These are phyloP conservation scores for Isoetes taiwanensis DNA, from an alignment of 75 land plant species.

Conservation along the genomic window DNA sequence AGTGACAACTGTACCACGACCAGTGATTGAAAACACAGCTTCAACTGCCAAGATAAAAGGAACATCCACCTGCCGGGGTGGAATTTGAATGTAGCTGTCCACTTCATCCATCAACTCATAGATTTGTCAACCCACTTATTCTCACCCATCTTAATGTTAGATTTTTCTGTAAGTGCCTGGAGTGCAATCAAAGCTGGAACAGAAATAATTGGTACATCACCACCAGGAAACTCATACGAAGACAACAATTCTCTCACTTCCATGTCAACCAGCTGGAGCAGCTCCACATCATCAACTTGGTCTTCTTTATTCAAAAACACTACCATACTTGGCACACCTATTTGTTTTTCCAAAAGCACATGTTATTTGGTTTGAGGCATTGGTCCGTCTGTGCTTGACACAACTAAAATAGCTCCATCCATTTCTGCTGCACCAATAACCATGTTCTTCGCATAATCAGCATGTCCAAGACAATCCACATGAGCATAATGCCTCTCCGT, in stretches of 20 bases:
- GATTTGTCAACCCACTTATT: no score
- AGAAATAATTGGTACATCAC: conserved; percentile 72
- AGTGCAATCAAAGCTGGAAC: conserved; percentile 83
- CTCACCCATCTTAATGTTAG: conserved; percentile 54
- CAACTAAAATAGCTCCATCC: conserved; percentile 92
- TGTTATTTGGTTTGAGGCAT: conserved; percentile 99
- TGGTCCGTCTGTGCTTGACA: conserved; percentile 82
- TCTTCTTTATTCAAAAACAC: conserved; percentile 79
- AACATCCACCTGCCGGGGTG: no score
- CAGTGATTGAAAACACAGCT: no score
- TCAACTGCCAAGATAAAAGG: no score
- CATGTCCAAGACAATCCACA: conserved; percentile 96
- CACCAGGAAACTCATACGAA: conserved; percentile 91
- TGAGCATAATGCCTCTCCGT: no score
- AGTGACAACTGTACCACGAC: no score
- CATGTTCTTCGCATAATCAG: conserved; percentile 97
- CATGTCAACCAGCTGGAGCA: conserved; percentile 77
- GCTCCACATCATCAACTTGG: conserved; percentile 72
- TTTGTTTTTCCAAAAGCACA: conserved; percentile 84
- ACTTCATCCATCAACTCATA: no score
- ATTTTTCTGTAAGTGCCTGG: conserved; percentile 59
- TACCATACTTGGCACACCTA: conserved; percentile 90
- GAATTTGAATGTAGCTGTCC: no score
- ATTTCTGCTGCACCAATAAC: conserved; percentile 93
- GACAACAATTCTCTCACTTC: conserved; percentile 76